A percentile compares a stretch with the other conserved stretches of the same genome.
phyloP scores from a whole-genome alignment of 106 monocot species.

The Dendrobium nobile region DNA sequence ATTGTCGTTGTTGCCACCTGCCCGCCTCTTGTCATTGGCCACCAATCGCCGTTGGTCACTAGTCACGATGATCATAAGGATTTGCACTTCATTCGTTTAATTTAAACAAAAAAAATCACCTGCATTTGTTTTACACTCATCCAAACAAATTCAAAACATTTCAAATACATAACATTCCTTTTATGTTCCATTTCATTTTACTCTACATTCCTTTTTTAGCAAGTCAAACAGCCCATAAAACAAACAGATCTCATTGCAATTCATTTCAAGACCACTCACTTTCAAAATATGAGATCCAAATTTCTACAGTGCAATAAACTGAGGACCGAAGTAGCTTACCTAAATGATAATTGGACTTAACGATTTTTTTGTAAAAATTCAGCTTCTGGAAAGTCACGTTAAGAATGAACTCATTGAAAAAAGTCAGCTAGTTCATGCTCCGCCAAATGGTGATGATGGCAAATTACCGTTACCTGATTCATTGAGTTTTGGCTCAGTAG shows the following conservation, averaged over 20 bases:
- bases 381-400: slow-evolving; percentile 82
- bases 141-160: no score
- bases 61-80: no score
- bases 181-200: no score
- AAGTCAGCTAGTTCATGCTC: slow-evolving; percentile 48
- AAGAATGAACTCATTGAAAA: slow-evolving; percentile 84
- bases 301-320: not conserved
- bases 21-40: no score
- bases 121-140: no score
- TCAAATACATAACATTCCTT: no score
- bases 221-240: not conserved
- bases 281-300: not conserved
- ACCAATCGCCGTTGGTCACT: no score
- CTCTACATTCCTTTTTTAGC: no score
- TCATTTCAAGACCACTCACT: not conserved
- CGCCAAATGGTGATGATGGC: slow-evolving; percentile 28
- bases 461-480: slow-evolving; percentile 35
- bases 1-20: no score
- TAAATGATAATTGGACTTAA: not conserved
- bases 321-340: not conserved
- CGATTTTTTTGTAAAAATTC: slow-evolving; percentile 5
- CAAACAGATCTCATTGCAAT: not conserved
- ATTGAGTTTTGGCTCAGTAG: slow-evolving; percentile 48
- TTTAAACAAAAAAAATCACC: no score
- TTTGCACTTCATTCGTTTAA: no score